phyloP scores from a whole-genome alignment of 345 rosid species.

The Streptanthus diversifolius region DNA sequence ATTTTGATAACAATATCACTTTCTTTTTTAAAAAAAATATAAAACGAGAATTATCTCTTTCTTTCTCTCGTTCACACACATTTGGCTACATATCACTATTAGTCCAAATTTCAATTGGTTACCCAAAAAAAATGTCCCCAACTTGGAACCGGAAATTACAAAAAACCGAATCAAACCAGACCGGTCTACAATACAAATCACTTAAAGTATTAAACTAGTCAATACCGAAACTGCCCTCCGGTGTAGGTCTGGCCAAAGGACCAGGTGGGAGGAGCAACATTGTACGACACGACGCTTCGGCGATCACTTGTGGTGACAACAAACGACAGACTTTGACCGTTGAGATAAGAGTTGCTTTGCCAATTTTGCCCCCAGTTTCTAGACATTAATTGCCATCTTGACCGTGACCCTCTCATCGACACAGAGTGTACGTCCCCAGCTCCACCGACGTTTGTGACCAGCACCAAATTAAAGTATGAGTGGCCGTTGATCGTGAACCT shows the following conservation, averaged over 20 bases:
- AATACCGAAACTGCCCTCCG: slow-evolving; percentile 59
- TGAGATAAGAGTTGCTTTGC: slow-evolving; percentile 77
- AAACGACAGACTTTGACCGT: slow-evolving; percentile 71
- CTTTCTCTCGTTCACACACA: neutral
- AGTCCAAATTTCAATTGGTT: slow-evolving; percentile 21
- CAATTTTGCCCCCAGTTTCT: slow-evolving; percentile 90
- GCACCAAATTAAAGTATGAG: slow-evolving; percentile 72
- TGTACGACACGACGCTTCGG: slow-evolving; percentile 56
- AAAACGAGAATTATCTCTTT: neutral
- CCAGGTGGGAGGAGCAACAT: slow-evolving; percentile 64
- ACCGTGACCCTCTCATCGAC: slow-evolving; percentile 56
- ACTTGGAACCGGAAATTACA: slow-evolving; percentile 21
- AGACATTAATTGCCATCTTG: slow-evolving; percentile 67
- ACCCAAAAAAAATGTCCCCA: slow-evolving; percentile 25
- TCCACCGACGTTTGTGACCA: slow-evolving; percentile 71
- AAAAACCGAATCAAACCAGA: neutral
- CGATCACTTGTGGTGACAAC: slow-evolving; percentile 62
- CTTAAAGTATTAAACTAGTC: neutral
- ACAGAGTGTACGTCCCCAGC: slow-evolving; percentile 69
- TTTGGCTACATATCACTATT: slow-evolving; percentile 16
- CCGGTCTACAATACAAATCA: neutral
- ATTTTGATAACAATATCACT: neutral
- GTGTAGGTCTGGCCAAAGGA: slow-evolving; percentile 71
- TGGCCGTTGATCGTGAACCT: slow-evolving; percentile 76
- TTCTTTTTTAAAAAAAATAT: neutral